Percentiles rank a stretch among this genome's conserved stretches.
These are phyloP conservation scores for Fusarium luffae DNA, from an alignment of 2,329 filamentous ascomycete species.

Conservation along the genomic window DNA sequence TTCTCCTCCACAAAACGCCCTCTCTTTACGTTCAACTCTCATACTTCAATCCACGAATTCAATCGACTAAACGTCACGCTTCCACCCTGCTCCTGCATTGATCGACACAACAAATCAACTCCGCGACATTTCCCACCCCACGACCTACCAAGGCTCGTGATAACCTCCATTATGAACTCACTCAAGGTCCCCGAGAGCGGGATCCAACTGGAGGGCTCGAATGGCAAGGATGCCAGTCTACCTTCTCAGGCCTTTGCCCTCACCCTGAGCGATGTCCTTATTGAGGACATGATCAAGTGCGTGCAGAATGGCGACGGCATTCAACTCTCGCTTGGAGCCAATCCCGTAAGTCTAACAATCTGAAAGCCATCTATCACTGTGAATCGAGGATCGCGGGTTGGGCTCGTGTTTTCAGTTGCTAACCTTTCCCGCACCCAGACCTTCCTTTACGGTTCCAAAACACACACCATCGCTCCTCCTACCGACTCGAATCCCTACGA, in stretches of 20 bases:
- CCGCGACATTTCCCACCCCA: conserved; percentile 46
- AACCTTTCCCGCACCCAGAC: conserved; percentile 53
- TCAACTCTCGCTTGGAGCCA: conserved; percentile 66
- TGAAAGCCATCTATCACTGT: neutral
- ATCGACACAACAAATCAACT: conserved; percentile 42
- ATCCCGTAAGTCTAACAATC: conserved; percentile 63
- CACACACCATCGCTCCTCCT: conserved; percentile 59
- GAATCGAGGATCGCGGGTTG: neutral
- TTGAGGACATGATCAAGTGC: conserved; percentile 72
- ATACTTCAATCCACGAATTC: conserved; percentile 15
- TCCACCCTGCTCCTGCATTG: conserved; percentile 30
- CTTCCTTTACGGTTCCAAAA: conserved; percentile 64
- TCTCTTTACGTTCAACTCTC: neutral
- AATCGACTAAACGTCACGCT: conserved; percentile 20
- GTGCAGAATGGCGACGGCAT: conserved; percentile 67
- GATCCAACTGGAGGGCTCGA: conserved; percentile 65
- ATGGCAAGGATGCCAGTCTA: conserved; percentile 56
- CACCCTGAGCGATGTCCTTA: conserved; percentile 65
- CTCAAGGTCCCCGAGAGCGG: conserved; percentile 68
- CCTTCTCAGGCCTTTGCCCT: conserved; percentile 68
- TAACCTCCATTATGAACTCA: conserved; percentile 58
- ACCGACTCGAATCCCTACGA: conserved; percentile 63
- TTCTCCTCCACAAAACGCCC: conserved; percentile 8
- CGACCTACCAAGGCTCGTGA: conserved; percentile 45
- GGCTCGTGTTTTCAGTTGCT: conserved; percentile 24